Conservation (phyloP, 306 rosid genomes). For the Glycine latifolia region DNA sequence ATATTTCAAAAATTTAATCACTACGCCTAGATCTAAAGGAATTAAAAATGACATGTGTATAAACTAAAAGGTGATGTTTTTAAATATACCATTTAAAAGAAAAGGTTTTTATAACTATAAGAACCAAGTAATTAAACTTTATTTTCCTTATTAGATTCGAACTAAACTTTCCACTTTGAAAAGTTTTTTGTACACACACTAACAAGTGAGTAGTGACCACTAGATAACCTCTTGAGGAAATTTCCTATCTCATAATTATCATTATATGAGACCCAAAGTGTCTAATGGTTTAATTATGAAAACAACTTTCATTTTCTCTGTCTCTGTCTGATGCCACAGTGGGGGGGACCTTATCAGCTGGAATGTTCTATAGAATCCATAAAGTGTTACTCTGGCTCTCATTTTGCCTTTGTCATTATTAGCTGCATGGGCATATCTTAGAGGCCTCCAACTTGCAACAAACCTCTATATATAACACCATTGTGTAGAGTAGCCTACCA, state of each 20-base stretch:
- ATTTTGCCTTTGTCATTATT: slow-evolving; percentile 45
- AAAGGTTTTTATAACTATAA: too few relatives aligned
- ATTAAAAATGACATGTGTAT: too few relatives aligned
- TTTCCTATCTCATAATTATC: neutral
- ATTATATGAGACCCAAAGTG: neutral
- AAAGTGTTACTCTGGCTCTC: slow-evolving; percentile 40
- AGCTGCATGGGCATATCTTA: slow-evolving; percentile 27
- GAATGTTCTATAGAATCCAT: slow-evolving; percentile 4
- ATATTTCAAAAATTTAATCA: too few relatives aligned
- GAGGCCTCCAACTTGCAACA: slow-evolving; percentile 53
- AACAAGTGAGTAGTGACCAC: too few relatives aligned
- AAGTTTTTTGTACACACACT: too few relatives aligned
- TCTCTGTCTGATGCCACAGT: neutral
- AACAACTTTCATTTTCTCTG: neutral
- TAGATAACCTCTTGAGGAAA: too few relatives aligned
- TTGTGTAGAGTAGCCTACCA: neutral
- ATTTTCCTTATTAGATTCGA: too few relatives aligned
- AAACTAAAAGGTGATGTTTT: too few relatives aligned
- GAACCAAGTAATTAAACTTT: too few relatives aligned
- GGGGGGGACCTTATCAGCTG: slow-evolving; percentile 36
- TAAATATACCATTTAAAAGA: too few relatives aligned
- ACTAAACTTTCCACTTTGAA: too few relatives aligned
- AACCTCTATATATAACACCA: slow-evolving; percentile 42
- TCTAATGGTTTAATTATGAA: slow-evolving; percentile 33
- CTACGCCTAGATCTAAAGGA: too few relatives aligned